Conservation (phyloP, 345 rosid species). For the Lepidium africanum region DNA sequence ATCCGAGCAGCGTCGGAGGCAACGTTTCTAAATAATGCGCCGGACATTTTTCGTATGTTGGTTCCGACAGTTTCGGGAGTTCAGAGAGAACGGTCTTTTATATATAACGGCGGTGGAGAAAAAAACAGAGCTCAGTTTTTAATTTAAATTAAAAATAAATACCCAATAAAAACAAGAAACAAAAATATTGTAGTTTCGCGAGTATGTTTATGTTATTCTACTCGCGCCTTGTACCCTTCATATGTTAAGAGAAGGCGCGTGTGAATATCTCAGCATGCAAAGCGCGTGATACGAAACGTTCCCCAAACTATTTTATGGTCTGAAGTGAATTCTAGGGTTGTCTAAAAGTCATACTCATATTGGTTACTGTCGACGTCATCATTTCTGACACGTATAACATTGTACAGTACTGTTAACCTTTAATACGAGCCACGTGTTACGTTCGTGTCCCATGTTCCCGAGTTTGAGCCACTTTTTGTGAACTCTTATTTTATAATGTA, state of each 20-base stretch:
- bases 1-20: slow-evolving; percentile 22
- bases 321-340: neutral
- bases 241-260: neutral
- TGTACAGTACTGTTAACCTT: neutral
- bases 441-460: neutral
- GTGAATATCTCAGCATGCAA: neutral
- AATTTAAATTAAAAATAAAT: neutral
- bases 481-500: neutral
- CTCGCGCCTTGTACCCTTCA: slow-evolving; percentile 6
- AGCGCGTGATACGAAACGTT: neutral
- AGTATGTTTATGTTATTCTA: neutral
- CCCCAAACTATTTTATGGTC: slow-evolving; percentile 6
- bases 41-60: slow-evolving; percentile 28
- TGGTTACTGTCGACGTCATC: slow-evolving; percentile 12
- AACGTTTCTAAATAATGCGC: slow-evolving; percentile 29
- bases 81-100: neutral
- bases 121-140: neutral
- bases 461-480: neutral
- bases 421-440: slow-evolving; percentile 13
- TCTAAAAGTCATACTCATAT: neutral
- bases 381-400: slow-evolving; percentile 23
- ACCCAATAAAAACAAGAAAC: neutral
- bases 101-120: slow-evolving; percentile 7
- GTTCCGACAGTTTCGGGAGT: slow-evolving; percentile 23
- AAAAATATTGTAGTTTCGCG: neutral